Conservation (phyloP, 2,329 filamentous ascomycete genomes). For the Chrysosporium queenslandicum region DNA sequence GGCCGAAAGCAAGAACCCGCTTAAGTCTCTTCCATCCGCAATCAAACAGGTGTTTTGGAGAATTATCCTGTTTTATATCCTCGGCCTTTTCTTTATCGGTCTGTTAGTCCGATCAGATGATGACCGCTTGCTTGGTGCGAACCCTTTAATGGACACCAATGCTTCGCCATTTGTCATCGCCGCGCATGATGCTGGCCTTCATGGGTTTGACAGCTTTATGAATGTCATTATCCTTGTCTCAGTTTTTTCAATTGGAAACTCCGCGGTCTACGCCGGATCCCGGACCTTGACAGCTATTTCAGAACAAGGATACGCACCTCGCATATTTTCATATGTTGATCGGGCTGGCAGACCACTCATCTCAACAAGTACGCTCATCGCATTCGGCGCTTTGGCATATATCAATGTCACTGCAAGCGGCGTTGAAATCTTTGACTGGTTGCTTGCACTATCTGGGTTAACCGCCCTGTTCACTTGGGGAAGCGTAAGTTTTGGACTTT, state of each 20-base stretch:
- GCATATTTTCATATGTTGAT: constrained; percentile 58
- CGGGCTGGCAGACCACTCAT: constrained; percentile 47
- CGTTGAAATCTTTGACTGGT: constrained; percentile 51
- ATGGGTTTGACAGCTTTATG: constrained; percentile 58
- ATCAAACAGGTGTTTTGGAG: constrained; percentile 46
- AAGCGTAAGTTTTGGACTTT: constrained; percentile 26
- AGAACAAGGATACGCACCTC: constrained; percentile 59
- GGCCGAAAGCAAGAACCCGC: constrained; percentile 45
- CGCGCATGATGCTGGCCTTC: constrained; percentile 56
- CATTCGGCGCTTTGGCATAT: constrained; percentile 35
- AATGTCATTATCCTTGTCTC: constrained; percentile 67
- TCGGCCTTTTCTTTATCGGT: constrained; percentile 48
- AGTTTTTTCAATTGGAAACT: constrained; percentile 59
- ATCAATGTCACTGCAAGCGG: constrained; percentile 38
- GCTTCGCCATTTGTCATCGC: constrained; percentile 61
- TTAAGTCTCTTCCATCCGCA: constrained; percentile 45
- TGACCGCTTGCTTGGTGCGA: constrained; percentile 31
- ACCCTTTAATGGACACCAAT: constrained; percentile 27
- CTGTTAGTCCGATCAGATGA: constrained; percentile 44
- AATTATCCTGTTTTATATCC: constrained; percentile 48
- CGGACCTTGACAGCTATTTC: constrained; percentile 68
- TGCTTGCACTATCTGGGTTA: constrained; percentile 54
- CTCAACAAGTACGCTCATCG: constrained; percentile 33
- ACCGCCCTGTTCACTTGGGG: constrained; percentile 59
- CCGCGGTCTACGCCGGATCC: constrained; percentile 52